Percentiles rank a stretch among this genome's conserved stretches.
phyloP scores from a whole-genome alignment of 179 eudicot genomes.

The Silene noctiflora region DNA sequence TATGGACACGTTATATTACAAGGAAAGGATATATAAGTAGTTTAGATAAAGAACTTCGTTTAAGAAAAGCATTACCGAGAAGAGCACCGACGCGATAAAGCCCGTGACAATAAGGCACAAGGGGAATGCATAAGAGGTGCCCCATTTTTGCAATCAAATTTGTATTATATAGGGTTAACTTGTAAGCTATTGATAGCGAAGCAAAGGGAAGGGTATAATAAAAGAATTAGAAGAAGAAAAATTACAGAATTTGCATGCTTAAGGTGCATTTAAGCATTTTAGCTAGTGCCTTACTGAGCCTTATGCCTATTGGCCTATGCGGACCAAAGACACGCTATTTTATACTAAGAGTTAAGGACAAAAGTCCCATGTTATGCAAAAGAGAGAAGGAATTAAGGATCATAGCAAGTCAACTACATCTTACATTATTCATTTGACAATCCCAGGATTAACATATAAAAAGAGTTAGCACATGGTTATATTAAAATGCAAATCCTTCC shows the following conservation, averaged over 20 bases:
- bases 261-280: not conserved
- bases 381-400: not conserved
- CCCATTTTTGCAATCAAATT: not conserved
- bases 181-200: not conserved
- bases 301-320: not conserved
- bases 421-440: not conserved
- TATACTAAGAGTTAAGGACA: not conserved
- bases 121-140: not conserved
- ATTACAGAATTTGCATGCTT: not conserved
- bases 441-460: not conserved
- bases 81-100: not conserved
- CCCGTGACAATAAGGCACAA: not conserved
- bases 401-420: constrained; percentile 5
- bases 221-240: not conserved
- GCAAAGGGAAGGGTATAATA: not conserved
- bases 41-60: not conserved
- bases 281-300: not conserved
- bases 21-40: not conserved
- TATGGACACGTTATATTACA: not conserved
- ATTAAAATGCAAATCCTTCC: not conserved
- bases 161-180: not conserved
- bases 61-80: not conserved
- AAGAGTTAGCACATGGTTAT: not conserved
- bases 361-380: not conserved
- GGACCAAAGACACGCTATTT: not conserved